phyloP scores from a whole-genome alignment of 805 yeast genomes.

The Pichia paraexigua region DNA sequence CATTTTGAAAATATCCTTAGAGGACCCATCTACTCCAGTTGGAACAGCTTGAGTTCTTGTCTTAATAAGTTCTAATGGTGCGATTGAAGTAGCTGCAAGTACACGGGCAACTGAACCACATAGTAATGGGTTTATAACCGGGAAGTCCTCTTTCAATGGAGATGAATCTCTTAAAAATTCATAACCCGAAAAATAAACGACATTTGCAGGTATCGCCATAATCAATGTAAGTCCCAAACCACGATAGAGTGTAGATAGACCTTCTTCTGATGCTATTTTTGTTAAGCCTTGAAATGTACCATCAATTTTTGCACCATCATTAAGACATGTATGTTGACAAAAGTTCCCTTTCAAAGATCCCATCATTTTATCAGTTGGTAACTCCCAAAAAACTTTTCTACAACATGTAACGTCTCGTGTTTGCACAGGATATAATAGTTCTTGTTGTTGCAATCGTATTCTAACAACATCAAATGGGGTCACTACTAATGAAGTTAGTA shows the following conservation, averaged over 20 bases:
- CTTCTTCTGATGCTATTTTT: slow-evolving; percentile 65
- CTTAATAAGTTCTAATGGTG: slow-evolving; percentile 82
- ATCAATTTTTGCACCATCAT: slow-evolving; percentile 33
- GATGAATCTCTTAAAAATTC: slow-evolving; percentile 78
- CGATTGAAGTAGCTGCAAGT: slow-evolving; percentile 73
- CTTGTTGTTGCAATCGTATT: slow-evolving; percentile 72
- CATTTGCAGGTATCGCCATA: slow-evolving; percentile 90
- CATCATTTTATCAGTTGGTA: slow-evolving; percentile 12
- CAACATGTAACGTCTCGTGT: slow-evolving; percentile 26
- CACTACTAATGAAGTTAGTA: slow-evolving; percentile 62
- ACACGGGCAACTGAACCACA: slow-evolving; percentile 84
- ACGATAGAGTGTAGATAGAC: slow-evolving; percentile 73
- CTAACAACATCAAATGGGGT: slow-evolving; percentile 81
- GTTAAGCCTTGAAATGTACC: slow-evolving; percentile 73
- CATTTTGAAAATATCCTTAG: slow-evolving; percentile 38
- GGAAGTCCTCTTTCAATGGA: slow-evolving; percentile 34
- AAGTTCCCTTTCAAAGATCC: slow-evolving; percentile 17
- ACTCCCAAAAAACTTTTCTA: slow-evolving; percentile 30
- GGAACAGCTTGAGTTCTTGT: slow-evolving; percentile 91
- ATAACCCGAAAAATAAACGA: slow-evolving; percentile 90
- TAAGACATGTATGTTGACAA: slow-evolving; percentile 37
- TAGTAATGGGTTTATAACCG: slow-evolving; percentile 56
- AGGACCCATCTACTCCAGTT: slow-evolving; percentile 22
- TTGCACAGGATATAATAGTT: slow-evolving; percentile 39
- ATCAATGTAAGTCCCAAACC: slow-evolving; percentile 75